Conservation (phyloP, 768 basidiomycete genomes). For the Fibroporia radiculosa region DNA sequence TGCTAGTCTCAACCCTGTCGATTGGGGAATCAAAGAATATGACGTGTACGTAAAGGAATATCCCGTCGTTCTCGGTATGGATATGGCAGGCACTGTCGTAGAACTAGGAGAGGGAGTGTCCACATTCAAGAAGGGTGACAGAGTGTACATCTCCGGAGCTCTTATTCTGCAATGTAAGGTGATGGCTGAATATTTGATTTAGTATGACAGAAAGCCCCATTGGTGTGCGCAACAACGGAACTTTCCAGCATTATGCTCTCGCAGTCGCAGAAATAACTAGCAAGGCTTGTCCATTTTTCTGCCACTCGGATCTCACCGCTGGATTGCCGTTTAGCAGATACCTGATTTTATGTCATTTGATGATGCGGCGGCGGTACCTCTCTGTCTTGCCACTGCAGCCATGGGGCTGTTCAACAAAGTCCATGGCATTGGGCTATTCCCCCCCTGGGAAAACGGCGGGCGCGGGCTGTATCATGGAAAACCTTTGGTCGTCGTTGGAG, state of each 20-base stretch:
- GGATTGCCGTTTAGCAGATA: constrained; percentile 7
- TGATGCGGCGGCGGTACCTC: constrained; percentile 8
- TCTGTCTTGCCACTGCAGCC: constrained; percentile 8
- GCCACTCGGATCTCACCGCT: background rate
- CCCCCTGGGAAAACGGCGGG: constrained; percentile 18
- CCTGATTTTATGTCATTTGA: constrained; percentile 10
- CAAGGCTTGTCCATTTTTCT: constrained; percentile 5
- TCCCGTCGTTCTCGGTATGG: constrained; percentile 18
- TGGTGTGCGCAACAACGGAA: constrained; percentile 3
- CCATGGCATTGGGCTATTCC: constrained; percentile 3
- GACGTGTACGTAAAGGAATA: constrained; percentile 15
- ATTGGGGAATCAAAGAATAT: constrained; percentile 15
- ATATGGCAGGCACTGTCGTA: constrained; percentile 16
- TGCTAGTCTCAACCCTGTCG: constrained; percentile 35
- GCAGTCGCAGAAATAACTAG: constrained; percentile 10
- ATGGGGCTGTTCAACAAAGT: constrained; percentile 7
- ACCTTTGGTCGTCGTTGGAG: constrained; percentile 20
- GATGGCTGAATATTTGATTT: background rate
- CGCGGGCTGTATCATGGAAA: constrained; percentile 15
- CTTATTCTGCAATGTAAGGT: background rate
- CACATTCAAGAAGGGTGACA: constrained; percentile 27
- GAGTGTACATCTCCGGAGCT: constrained; percentile 16
- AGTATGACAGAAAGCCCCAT: background rate
- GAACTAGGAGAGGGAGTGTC: constrained; percentile 28
- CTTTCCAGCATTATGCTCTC: constrained; percentile 14